Base-by-base conservation (phyloP, 2,329 filamentous ascomycete species). In the Claviceps fusiformis region DNA sequence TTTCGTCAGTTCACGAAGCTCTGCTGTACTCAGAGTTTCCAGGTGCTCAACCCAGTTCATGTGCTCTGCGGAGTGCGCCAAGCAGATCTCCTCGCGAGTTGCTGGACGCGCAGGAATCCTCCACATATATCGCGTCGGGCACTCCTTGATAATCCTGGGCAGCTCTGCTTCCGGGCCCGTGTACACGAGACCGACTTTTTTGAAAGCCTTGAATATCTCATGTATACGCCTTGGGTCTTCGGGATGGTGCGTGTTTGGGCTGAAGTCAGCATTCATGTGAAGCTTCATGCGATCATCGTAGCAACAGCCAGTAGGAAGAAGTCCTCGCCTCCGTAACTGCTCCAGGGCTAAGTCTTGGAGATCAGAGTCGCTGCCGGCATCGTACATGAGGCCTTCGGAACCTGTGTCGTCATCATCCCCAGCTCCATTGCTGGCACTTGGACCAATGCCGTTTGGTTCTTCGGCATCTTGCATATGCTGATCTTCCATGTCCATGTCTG, bases 201-300 rank as follows among this genome's bases (percentile, higher is more conserved):
- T 89, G 62, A 98, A 86, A 44, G 88, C 88, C 62, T 88, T 86
- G 77, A 93, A 95, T 61, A 98, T 98, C 63, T 88, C 86, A 63
- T 91, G 88, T 57, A 98, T 96, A 15, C 93, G 83, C 33, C 89
- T 79, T 1, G 93, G 93, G 63, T 98, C 93, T 69, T 98, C 93
- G 0, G 93, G 93, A 64, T 98, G 93, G 53, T 95, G 85, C 27
- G 92, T 86, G 50, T 83, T 80, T 1, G 79, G 77, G 19, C 79
- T 81, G 64, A 82, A 85, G 66, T 89, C 84, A 17, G 88, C 83
- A 66, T 96, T 95, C 54, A 90, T 87, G 67, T 98, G 93, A 58
- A 95, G 86, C 58, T 93, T 89, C 93, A 98, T 98, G 37, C 92
- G 83, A 56, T 89, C 84, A 71, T 98, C 93, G 67, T 97, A 98